phyloP scores from a whole-genome alignment of 2,329 filamentous ascomycete species.

The Aspergillus sp. region DNA sequence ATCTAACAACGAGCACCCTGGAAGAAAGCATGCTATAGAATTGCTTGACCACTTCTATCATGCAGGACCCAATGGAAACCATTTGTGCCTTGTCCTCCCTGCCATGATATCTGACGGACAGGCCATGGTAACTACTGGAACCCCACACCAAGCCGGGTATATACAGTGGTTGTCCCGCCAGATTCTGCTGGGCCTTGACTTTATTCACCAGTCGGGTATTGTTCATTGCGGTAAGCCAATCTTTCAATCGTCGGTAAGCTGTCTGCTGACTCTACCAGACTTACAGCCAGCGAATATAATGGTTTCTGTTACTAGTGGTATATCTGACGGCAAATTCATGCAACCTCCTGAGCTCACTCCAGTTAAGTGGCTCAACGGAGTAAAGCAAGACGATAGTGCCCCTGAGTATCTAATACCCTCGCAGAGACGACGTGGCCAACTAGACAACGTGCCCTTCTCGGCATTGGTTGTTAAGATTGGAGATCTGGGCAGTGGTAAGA shows the following conservation, averaged over 20 bases:
- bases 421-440: conserved; percentile 16
- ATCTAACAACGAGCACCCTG: conserved; percentile 15
- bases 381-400: neutral
- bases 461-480: conserved; percentile 19
- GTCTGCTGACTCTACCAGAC: neutral
- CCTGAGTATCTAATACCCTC: conserved; percentile 21
- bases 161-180: neutral
- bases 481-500: neutral
- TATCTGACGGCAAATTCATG: neutral
- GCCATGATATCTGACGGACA: conserved; percentile 25
- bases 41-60: neutral
- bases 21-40: conserved; percentile 16
- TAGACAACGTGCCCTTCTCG: conserved; percentile 14
- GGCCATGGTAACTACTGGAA: conserved; percentile 16
- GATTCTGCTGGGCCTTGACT: neutral
- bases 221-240: neutral
- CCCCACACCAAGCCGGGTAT: conserved; percentile 9
- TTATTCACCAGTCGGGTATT: neutral
- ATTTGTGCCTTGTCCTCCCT: conserved; percentile 26
- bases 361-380: neutral
- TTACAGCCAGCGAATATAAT: neutral
- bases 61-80: neutral
- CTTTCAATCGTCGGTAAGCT: neutral
- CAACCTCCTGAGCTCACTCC: neutral
- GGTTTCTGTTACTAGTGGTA: neutral